Evolutionary conservation across 805 yeast genomes (phyloP).

Genomic region (Starmerella apis): DNA sequence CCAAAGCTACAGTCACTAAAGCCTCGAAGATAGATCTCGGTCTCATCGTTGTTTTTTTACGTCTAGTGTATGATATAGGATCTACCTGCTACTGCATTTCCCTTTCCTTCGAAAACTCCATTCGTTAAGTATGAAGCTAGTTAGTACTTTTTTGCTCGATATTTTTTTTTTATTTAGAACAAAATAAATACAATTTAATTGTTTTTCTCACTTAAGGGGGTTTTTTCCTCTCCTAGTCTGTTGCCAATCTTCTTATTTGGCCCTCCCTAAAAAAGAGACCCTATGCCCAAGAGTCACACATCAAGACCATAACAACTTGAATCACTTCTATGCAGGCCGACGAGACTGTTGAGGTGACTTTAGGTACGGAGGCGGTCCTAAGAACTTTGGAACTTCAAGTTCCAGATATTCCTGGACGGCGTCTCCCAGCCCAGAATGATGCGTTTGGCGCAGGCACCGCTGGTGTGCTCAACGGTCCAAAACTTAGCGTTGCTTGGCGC

Average conservation of each 20-base stretch:
- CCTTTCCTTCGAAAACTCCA: too few species aligned
- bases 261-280: too few species aligned
- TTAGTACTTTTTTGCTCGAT: background rate
- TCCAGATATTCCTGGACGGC: constrained; percentile 6
- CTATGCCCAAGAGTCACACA: constrained; percentile 6
- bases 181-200: too few species aligned
- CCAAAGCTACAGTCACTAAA: too few species aligned
- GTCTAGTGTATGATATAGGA: background rate
- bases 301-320: constrained; percentile 1
- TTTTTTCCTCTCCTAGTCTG: too few species aligned
- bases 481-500: constrained; percentile 16
- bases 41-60: background rate
- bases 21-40: background rate
- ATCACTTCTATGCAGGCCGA: background rate
- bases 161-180: too few species aligned
- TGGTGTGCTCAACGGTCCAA: constrained; percentile 11
- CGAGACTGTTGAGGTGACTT: constrained; percentile 5
- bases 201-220: too few species aligned
- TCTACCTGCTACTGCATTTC: background rate
- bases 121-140: background rate
- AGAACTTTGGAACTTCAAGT: constrained; percentile 1
- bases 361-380: background rate
- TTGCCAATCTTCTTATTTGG: too few species aligned
- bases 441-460: constrained; percentile 8
- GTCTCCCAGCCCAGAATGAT: background rate